These are phyloP conservation scores for Candida boidinii DNA, from an alignment of 805 yeast species.

Conservation along the genomic window DNA sequence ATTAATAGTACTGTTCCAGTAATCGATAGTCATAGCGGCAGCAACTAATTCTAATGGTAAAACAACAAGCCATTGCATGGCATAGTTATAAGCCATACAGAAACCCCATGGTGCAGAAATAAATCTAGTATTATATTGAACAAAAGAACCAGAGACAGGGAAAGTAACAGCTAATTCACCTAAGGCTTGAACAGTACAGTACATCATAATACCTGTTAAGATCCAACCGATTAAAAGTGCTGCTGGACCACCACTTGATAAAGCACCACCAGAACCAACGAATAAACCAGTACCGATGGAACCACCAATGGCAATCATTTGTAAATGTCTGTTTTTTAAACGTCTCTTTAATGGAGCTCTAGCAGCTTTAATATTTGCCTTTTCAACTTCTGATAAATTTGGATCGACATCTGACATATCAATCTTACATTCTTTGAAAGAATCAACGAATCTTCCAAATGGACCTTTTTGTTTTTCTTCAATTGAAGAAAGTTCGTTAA, in stretches of 20 bases:
- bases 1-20: conserved; percentile 35
- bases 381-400: conserved; percentile 34
- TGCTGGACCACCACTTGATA: conserved; percentile 68
- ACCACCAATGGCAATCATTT: conserved; percentile 80
- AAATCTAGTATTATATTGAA: conserved; percentile 51
- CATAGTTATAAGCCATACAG: conserved; percentile 53
- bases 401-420: conserved; percentile 33
- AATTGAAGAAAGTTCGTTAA: no score
- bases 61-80: conserved; percentile 46
- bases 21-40: conserved; percentile 41
- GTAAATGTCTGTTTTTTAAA: conserved; percentile 57
- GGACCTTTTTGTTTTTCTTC: no score
- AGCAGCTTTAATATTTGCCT: conserved; percentile 37
- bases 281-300: conserved; percentile 80
- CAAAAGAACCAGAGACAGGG: conserved; percentile 59
- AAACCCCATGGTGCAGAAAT: conserved; percentile 53
- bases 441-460: conserved; percentile 22
- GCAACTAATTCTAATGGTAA: conserved; percentile 49
- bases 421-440: conserved; percentile 23
- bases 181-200: conserved; percentile 53
- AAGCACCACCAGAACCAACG: conserved; percentile 61
- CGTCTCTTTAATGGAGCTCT: conserved; percentile 41
- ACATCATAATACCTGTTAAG: conserved; percentile 52
- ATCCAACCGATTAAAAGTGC: conserved; percentile 53
- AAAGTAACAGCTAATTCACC: conserved; percentile 58